Evolutionary conservation across 2,329 filamentous ascomycete genomes (phyloP), one percentile per base, ranked within the genome.

Genomic region (Fusarium coicis): DNA sequence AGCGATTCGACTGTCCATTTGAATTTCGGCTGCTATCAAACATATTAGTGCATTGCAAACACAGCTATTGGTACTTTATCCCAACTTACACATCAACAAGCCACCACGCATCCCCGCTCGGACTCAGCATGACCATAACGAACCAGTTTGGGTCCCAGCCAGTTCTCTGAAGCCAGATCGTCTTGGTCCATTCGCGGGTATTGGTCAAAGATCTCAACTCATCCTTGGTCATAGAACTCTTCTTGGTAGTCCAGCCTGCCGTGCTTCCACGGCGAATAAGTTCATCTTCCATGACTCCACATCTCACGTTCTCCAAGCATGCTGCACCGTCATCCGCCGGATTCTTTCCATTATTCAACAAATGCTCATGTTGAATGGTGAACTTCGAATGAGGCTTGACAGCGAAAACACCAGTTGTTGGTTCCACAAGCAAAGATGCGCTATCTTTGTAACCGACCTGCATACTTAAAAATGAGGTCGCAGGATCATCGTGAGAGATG

Each of bases 51-150:
- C 60, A 53, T n/a, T 21, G 40, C 43, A 47, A 26, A 34, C 16
- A 37, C 44, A n/a, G 21, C 23, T 28, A 32, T n/a, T 30, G 19
- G 32, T 36, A 26, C 23, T n/a, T 21, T 15, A 54, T 12, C 32
- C 21, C 19, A 55, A 63, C 87, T 83, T 83, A 91, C 87, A 89
- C 81, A 80, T 92, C 88, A 60, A 94, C 85, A 67, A 95, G 84
- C 90, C 92, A 95, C 93, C 93, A 97, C 69, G 87, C 88, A 79
- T 96, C 93, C 59, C 93, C 93, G 77, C 87, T 87, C 78, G 93
- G 86, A 79, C 92, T 91, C 79, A 94, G 87, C 58, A 90, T 90
- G 50, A 93, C 87, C 73, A 91, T 91, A 43, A 97, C 83, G 70
- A 91, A 89, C 93, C 94, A 97, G 58, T 88, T 85, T 19, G 87